These are phyloP conservation scores for Termitomyces sp. DNA, from an alignment of 1,284 basidiomycete species.

Conservation along the genomic window DNA sequence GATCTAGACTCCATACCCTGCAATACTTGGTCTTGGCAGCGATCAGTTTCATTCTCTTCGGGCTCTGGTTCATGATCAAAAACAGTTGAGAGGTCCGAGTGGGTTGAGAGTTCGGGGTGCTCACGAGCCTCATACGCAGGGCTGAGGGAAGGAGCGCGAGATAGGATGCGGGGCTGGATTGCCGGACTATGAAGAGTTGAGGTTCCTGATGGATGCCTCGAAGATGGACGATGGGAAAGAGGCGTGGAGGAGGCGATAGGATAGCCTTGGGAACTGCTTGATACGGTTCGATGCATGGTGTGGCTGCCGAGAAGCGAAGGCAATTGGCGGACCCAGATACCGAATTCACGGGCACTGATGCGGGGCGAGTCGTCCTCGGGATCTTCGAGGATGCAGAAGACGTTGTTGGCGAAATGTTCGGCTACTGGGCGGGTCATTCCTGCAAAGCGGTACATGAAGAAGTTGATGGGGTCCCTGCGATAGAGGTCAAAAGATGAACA, in stretches of 20 bases:
- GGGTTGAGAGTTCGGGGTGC: constrained; percentile 37
- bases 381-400: constrained; percentile 81
- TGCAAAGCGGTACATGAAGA: constrained; percentile 87
- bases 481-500: constrained; percentile 84
- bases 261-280: constrained; percentile 56
- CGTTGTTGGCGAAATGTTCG: constrained; percentile 77
- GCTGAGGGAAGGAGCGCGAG: constrained; percentile 54
- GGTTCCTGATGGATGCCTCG: constrained; percentile 46
- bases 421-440: constrained; percentile 90
- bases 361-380: constrained; percentile 52
- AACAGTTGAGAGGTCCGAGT: constrained; percentile 41
- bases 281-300: constrained; percentile 43
- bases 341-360: constrained; percentile 80
- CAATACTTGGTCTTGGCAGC: constrained; percentile 9
- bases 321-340: constrained; percentile 79
- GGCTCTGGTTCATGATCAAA: constrained; percentile 46
- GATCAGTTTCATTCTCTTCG: constrained; percentile 31
- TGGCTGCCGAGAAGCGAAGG: constrained; percentile 61
- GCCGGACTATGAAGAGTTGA: constrained; percentile 43
- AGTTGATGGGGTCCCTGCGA: constrained; percentile 73
- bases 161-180: constrained; percentile 48
- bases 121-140: constrained; percentile 49
- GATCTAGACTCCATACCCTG: constrained; percentile 45
- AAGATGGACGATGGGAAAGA: constrained; percentile 62
- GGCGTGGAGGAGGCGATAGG: constrained; percentile 57